A percentile compares a stretch with the other conserved stretches of the same genome.
phyloP scores from a whole-genome alignment of 768 basidiomycete genomes.

The Mycena amicta region DNA sequence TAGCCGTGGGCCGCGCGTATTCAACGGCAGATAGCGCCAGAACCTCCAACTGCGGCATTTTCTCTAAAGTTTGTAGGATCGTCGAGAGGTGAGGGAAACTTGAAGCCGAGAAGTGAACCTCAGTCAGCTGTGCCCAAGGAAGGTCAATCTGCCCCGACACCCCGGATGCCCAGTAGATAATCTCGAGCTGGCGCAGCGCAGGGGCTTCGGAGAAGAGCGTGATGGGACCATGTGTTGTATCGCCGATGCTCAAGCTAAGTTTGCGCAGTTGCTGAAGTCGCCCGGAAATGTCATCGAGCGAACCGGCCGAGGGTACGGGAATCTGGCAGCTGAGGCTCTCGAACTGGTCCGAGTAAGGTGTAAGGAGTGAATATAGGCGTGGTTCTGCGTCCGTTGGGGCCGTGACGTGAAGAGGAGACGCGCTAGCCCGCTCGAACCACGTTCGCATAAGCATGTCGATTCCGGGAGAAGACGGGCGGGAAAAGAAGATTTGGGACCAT shows the following conservation, averaged over 20 bases:
- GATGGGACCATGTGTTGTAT: background rate
- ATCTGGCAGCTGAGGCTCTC: background rate
- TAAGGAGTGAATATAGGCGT: background rate
- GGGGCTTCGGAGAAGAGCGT: background rate
- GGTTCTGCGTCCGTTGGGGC: background rate
- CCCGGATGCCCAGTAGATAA: background rate
- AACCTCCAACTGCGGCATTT: background rate
- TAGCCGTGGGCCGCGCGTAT: too few species aligned
- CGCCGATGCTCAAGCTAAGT: background rate
- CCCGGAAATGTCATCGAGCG: background rate
- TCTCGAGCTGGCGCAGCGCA: background rate
- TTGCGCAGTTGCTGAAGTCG: background rate
- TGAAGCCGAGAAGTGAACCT: too few species aligned
- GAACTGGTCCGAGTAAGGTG: background rate
- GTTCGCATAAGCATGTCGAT: background rate
- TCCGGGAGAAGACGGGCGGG: background rate
- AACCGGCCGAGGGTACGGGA: background rate
- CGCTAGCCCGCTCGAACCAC: background rate
- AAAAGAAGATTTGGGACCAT: background rate
- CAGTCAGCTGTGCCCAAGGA: background rate
- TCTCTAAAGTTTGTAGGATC: too few species aligned
- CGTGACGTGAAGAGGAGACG: background rate
- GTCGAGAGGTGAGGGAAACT: too few species aligned
- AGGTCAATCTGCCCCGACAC: background rate
- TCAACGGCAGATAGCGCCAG: too few species aligned